Evolutionary conservation across 2,329 filamentous ascomycete species (phyloP).

Genomic region (Myriangium duriaei): DNA sequence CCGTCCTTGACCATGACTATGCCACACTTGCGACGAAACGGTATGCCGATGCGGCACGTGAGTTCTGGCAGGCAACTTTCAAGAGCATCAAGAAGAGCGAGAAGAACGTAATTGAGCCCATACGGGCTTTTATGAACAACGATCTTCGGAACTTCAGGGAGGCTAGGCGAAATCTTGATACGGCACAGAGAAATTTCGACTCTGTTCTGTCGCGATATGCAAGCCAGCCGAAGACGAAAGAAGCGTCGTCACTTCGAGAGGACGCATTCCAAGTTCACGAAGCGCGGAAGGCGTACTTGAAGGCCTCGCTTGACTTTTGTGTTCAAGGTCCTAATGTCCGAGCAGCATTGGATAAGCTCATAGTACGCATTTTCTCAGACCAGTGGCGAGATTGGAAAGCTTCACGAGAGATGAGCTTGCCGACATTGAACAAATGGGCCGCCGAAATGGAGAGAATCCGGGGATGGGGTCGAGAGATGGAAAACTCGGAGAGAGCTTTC

Average conservation of each 20-base stretch:
- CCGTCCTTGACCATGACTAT: slow-evolving; percentile 88
- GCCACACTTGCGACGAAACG: slow-evolving; percentile 75
- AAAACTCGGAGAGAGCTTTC: slow-evolving; percentile 72
- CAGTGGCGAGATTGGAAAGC: slow-evolving; percentile 77
- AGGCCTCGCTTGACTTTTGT: slow-evolving; percentile 87
- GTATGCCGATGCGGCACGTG: slow-evolving; percentile 72
- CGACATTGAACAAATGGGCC: slow-evolving; percentile 52
- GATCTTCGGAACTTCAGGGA: slow-evolving; percentile 85
- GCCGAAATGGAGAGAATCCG: slow-evolving; percentile 81
- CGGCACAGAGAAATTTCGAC: slow-evolving; percentile 75
- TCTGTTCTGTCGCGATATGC: slow-evolving; percentile 69
- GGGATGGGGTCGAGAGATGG: slow-evolving; percentile 92
- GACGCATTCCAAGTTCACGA: slow-evolving; percentile 95
- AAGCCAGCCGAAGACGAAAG: slow-evolving; percentile 80
- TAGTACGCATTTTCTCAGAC: slow-evolving; percentile 74
- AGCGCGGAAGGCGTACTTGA: slow-evolving; percentile 78
- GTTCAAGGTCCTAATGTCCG: slow-evolving; percentile 77
- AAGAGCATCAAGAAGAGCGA: slow-evolving; percentile 68
- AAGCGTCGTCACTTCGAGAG: slow-evolving; percentile 78
- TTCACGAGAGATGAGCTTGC: slow-evolving; percentile 52
- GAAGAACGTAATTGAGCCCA: slow-evolving; percentile 63
- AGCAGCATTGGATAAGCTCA: slow-evolving; percentile 68
- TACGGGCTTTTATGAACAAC: slow-evolving; percentile 61
- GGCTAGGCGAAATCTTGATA: slow-evolving; percentile 60
- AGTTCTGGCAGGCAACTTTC: slow-evolving; percentile 73